phyloP scores from a whole-genome alignment of 306 rosid genomes.

The Pyrus pyrifolia region DNA sequence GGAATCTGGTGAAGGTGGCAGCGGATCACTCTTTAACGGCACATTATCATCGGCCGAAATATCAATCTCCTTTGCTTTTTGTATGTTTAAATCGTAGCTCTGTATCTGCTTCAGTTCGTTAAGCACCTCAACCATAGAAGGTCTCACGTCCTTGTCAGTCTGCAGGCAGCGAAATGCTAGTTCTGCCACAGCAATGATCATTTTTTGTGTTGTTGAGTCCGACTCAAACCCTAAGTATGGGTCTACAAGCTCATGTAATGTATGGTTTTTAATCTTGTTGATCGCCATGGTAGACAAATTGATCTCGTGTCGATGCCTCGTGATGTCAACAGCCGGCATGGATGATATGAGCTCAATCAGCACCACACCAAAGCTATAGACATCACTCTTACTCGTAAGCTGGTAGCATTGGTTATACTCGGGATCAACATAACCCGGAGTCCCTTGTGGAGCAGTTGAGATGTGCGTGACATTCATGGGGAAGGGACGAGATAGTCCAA shows the following conservation, averaged over 20 bases:
- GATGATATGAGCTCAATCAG: constrained; percentile 73
- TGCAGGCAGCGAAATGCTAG: constrained; percentile 79
- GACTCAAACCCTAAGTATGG: constrained; percentile 50
- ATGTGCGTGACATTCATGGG: constrained; percentile 49
- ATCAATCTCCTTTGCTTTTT: constrained; percentile 39
- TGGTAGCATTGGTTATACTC: constrained; percentile 75
- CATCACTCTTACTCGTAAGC: constrained; percentile 73
- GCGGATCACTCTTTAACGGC: constrained; percentile 37
- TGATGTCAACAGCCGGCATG: constrained; percentile 77
- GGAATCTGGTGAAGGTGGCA: constrained; percentile 45
- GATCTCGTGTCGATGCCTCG: constrained; percentile 75
- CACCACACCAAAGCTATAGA: constrained; percentile 86
- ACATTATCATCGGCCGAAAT: constrained; percentile 34
- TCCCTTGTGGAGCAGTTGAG: constrained; percentile 91
- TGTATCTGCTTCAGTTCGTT: constrained; percentile 44
- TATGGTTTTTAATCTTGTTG: constrained; percentile 52
- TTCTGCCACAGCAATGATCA: constrained; percentile 75
- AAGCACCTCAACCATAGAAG: constrained; percentile 55
- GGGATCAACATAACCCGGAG: constrained; percentile 93
- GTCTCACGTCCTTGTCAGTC: constrained; percentile 53
- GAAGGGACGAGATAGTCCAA: constrained; percentile 82
- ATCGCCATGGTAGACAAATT: constrained; percentile 77
- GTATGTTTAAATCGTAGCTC: constrained; percentile 24
- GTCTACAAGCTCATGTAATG: constrained; percentile 64
- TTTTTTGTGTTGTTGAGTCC: constrained; percentile 40